These are phyloP conservation scores for Letharia columbiana DNA, from an alignment of 495 filamentous ascomycete genomes.

Conservation along the genomic window DNA sequence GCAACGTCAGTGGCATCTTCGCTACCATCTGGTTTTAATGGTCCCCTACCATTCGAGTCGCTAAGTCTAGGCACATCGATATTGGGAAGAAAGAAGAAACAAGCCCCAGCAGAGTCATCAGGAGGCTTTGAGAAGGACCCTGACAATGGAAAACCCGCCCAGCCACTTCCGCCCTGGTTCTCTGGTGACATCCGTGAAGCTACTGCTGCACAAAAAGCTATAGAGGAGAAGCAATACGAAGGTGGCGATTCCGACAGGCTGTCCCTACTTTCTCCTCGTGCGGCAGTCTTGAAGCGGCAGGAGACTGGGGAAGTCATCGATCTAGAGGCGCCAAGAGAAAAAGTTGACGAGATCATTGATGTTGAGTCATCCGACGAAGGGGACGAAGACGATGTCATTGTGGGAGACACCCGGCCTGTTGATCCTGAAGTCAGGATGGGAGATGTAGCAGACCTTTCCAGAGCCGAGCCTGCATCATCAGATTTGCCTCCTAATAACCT, in stretches of 20 bases:
- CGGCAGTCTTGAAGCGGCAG: slow-evolving; percentile 34
- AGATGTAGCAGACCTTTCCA: slow-evolving; percentile 34
- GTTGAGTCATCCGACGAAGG: slow-evolving; percentile 33
- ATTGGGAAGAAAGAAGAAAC: slow-evolving; percentile 42
- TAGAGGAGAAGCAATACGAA: slow-evolving; percentile 27
- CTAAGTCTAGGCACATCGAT: slow-evolving; percentile 59
- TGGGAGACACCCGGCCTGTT: slow-evolving; percentile 38
- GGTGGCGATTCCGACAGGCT: slow-evolving; percentile 22
- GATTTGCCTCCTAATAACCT: background rate
- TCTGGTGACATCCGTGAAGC: slow-evolving; percentile 34
- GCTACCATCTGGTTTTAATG: slow-evolving; percentile 54
- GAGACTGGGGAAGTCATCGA: slow-evolving; percentile 40
- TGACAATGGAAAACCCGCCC: slow-evolving; percentile 41
- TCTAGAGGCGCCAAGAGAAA: slow-evolving; percentile 31
- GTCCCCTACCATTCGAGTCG: slow-evolving; percentile 83
- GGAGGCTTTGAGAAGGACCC: slow-evolving; percentile 61
- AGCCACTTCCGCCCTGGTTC: slow-evolving; percentile 84
- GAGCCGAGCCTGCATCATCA: slow-evolving; percentile 35
- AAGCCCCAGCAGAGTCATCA: slow-evolving; percentile 42
- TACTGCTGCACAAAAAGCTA: slow-evolving; percentile 29
- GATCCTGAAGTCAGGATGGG: slow-evolving; percentile 32
- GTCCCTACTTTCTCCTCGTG: slow-evolving; percentile 23
- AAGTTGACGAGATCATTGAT: slow-evolving; percentile 36
- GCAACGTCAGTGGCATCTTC: slow-evolving; percentile 30
- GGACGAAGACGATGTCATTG: slow-evolving; percentile 43